Evolutionary conservation across 2,329 filamentous ascomycete genomes (phyloP).

Genomic region (Alternaria tenuissima): DNA sequence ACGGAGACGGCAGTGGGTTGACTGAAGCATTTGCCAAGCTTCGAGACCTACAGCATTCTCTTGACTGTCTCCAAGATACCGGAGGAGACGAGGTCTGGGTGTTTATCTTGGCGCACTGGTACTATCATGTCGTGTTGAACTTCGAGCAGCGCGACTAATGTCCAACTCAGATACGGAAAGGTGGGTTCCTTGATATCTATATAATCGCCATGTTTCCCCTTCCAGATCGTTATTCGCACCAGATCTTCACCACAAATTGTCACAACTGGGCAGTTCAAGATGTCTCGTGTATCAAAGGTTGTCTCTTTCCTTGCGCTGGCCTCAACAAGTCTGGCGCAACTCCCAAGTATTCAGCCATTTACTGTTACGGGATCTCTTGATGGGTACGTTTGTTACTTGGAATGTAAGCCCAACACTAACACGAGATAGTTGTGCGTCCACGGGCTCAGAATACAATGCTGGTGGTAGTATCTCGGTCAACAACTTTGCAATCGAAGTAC

Average conservation of each 20-base stretch:
- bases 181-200: slow-evolving; percentile 16
- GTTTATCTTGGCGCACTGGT: not conserved
- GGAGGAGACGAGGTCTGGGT: not conserved
- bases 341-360: slow-evolving; percentile 36
- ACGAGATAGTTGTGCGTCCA: slow-evolving; percentile 26
- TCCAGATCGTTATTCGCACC: not conserved
- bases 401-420: slow-evolving; percentile 4
- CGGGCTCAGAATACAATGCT: slow-evolving; percentile 50
- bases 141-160: not conserved
- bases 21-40: slow-evolving; percentile 1
- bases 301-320: slow-evolving; percentile 30
- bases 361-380: slow-evolving; percentile 40
- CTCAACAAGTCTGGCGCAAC: slow-evolving; percentile 29
- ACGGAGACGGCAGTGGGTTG: not conserved
- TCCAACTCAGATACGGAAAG: not conserved
- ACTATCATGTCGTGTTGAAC: not conserved
- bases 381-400: slow-evolving; percentile 23
- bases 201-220: slow-evolving; percentile 9
- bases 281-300: slow-evolving; percentile 28
- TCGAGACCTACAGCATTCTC: slow-evolving; percentile 14
- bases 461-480: slow-evolving; percentile 58
- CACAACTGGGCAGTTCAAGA: slow-evolving; percentile 13
- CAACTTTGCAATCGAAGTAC: slow-evolving; percentile 57
- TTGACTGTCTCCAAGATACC: slow-evolving; percentile 1
- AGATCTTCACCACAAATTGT: slow-evolving; percentile 1